These are phyloP conservation scores for Thalassiosira exigua DNA, from an alignment of 352 stramenopile species.

Conservation along the genomic window DNA sequence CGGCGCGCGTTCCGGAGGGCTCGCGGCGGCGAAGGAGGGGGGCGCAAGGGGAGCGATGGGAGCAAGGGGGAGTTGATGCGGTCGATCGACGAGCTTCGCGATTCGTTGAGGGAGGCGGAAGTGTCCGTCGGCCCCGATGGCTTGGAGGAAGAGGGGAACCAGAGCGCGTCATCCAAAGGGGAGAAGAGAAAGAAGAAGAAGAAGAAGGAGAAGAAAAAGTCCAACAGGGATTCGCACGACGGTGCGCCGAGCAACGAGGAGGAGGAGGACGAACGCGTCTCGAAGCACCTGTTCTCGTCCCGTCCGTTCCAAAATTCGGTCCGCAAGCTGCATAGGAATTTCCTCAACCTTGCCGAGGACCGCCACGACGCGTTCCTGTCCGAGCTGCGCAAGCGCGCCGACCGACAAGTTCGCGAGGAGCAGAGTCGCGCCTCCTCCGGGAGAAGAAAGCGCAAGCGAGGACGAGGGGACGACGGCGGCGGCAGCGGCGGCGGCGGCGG, in stretches of 20 bases:
- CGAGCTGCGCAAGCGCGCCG: constrained; percentile 43
- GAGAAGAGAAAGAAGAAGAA: constrained; percentile 5
- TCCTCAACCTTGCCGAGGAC: constrained; percentile 38
- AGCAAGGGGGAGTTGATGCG: constrained; percentile 1
- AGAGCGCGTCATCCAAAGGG: constrained; percentile 5
- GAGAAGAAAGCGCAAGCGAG: constrained; percentile 22
- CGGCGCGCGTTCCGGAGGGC: constrained; percentile 30
- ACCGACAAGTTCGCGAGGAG: constrained; percentile 56
- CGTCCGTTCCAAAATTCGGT: constrained; percentile 40
- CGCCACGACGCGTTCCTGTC: constrained; percentile 43
- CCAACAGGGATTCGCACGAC: constrained; percentile 11
- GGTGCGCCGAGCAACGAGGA: constrained; percentile 5
- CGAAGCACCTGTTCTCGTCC: constrained; percentile 41
- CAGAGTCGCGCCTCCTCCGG: constrained; percentile 46
- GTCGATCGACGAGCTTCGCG: constrained; percentile 14
- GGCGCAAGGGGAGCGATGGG: constrained; percentile 44
- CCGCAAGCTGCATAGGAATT: constrained; percentile 45
- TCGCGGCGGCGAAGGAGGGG: constrained; percentile 35
- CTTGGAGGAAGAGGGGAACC: background rate
- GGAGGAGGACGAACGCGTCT: constrained; percentile 34
- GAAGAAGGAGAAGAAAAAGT: constrained; percentile 24
- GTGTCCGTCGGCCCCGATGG: background rate
- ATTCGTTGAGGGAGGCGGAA: constrained; percentile 11
- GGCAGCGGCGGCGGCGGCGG: background rate
- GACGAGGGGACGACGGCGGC: background rate